Percentiles rank a stretch among this genome's conserved stretches.
These are phyloP conservation scores for Austroboletus olivaceoglutinosus DNA, from an alignment of 1,284 basidiomycete species.

Conservation along the genomic window DNA sequence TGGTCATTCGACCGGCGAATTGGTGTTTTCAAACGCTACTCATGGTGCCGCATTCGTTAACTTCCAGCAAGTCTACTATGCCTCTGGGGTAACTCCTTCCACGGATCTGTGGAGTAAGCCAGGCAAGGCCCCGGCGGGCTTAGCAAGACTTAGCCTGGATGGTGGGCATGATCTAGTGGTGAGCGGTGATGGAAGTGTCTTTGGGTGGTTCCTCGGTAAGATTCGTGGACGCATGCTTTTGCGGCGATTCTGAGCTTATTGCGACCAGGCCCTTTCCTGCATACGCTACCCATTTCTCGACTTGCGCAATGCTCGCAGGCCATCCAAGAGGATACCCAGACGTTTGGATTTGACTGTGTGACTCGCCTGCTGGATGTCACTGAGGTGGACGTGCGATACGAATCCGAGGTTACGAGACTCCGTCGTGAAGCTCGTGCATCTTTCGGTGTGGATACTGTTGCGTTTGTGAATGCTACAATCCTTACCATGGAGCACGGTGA, in stretches of 20 bases:
- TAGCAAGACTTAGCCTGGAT: conserved; percentile 62
- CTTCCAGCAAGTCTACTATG: conserved; percentile 61
- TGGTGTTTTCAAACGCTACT: conserved; percentile 42
- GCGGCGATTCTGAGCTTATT: conserved; percentile 1
- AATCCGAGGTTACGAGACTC: conserved; percentile 58
- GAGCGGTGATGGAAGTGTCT: conserved; percentile 56
- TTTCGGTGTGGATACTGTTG: conserved; percentile 45
- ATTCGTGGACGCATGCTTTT: background rate
- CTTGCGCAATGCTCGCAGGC: conserved; percentile 46
- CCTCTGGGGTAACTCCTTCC: conserved; percentile 38
- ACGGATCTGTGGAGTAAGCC: conserved; percentile 66
- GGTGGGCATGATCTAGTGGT: conserved; percentile 68
- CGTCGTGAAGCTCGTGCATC: conserved; percentile 45
- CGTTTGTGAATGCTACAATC: conserved; percentile 64
- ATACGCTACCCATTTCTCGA: conserved; percentile 55
- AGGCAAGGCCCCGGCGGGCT: conserved; percentile 56
- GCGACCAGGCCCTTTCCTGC: conserved; percentile 58
- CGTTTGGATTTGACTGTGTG: conserved; percentile 61
- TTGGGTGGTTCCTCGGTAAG: conserved; percentile 73
- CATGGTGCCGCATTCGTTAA: conserved; percentile 60
- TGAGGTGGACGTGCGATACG: conserved; percentile 55
- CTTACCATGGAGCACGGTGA: conserved; percentile 56
- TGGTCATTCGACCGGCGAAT: conserved; percentile 55
- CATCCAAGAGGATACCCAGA: conserved; percentile 46
- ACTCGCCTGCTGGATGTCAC: conserved; percentile 52